A percentile compares a stretch with the other conserved stretches of the same genome.
These are phyloP conservation scores for Fonsecaea erecta DNA, from an alignment of 2,329 filamentous ascomycete species.

Conservation along the genomic window DNA sequence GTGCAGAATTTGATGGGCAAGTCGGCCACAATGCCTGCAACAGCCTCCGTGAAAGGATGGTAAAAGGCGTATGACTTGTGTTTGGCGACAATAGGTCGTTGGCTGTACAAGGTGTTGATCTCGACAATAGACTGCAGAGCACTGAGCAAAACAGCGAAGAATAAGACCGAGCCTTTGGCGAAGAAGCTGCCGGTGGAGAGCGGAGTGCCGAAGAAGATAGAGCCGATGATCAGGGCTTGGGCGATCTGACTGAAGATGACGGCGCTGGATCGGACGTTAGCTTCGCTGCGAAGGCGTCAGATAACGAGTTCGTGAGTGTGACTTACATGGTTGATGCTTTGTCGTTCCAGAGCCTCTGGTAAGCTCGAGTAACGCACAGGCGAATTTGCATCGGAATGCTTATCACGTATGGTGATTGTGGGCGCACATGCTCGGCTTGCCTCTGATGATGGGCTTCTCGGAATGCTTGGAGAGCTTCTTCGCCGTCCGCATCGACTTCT, in stretches of 20 bases:
- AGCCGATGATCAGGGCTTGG: constrained; percentile 67
- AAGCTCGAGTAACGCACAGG: constrained; percentile 62
- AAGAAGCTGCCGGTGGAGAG: constrained; percentile 64
- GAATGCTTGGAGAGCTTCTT: constrained; percentile 58
- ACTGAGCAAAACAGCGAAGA: constrained; percentile 67
- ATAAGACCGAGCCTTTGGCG: constrained; percentile 66
- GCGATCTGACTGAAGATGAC: constrained; percentile 66
- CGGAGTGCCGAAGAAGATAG: constrained; percentile 69
- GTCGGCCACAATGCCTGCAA: constrained; percentile 55
- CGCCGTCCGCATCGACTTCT: constrained; percentile 61
- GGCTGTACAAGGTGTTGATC: constrained; percentile 66
- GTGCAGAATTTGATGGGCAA: constrained; percentile 64
- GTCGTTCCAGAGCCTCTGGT: constrained; percentile 69
- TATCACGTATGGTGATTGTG: constrained; percentile 62
- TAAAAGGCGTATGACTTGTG: constrained; percentile 64
- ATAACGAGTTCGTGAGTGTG: constrained; percentile 49
- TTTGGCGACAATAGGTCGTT: constrained; percentile 64
- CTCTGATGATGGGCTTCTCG: constrained; percentile 56
- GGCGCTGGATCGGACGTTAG: constrained; percentile 37
- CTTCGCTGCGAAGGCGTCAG: constrained; percentile 34
- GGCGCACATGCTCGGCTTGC: constrained; percentile 57
- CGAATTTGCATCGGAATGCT: constrained; percentile 61
- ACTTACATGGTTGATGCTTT: constrained; percentile 60
- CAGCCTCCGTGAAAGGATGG: constrained; percentile 57
- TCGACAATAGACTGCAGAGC: constrained; percentile 69